A percentile compares a stretch with the other conserved stretches of the same genome.
These are phyloP conservation scores for Chamaecrista fasciculata DNA, from an alignment of 306 rosid genomes.

Conservation along the genomic window DNA sequence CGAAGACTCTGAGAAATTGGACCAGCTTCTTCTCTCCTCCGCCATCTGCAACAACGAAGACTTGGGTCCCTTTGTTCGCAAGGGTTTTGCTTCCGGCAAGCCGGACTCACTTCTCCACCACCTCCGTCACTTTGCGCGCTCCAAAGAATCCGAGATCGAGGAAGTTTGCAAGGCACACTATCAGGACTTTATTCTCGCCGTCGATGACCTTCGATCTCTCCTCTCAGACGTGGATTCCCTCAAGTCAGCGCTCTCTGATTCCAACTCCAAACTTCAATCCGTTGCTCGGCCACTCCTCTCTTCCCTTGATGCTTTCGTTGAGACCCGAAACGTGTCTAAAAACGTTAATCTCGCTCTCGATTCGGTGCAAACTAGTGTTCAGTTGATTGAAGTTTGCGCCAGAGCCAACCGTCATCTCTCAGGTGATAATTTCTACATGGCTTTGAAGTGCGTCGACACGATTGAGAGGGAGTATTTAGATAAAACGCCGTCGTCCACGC, in stretches of 20 bases:
- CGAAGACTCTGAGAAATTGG: conserved; percentile 79
- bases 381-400: conserved; percentile 69
- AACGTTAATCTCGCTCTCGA: conserved; percentile 79
- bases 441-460: conserved; percentile 74
- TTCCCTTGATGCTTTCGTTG: conserved; percentile 82
- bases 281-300: conserved; percentile 79
- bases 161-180: conserved; percentile 98
- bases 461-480: conserved; percentile 67
- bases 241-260: conserved; percentile 84
- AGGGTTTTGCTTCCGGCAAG: conserved; percentile 75
- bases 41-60: conserved; percentile 96
- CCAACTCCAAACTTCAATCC: conserved; percentile 84
- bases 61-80: conserved; percentile 85
- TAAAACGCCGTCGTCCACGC: conserved; percentile 70
- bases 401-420: conserved; percentile 77
- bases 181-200: conserved; percentile 97
- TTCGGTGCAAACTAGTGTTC: conserved; percentile 50
- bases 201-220: conserved; percentile 97
- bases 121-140: conserved; percentile 87
- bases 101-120: conserved; percentile 89
- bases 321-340: conserved; percentile 69
- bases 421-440: conserved; percentile 78
- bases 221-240: conserved; percentile 92
- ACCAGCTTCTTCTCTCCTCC: conserved; percentile 80
- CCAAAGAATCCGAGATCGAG: conserved; percentile 95